Evolutionary conservation across 2,329 filamentous ascomycete genomes (phyloP), one percentile per base, ranked within the genome.

Genomic region (Epichloe uncinata): DNA sequence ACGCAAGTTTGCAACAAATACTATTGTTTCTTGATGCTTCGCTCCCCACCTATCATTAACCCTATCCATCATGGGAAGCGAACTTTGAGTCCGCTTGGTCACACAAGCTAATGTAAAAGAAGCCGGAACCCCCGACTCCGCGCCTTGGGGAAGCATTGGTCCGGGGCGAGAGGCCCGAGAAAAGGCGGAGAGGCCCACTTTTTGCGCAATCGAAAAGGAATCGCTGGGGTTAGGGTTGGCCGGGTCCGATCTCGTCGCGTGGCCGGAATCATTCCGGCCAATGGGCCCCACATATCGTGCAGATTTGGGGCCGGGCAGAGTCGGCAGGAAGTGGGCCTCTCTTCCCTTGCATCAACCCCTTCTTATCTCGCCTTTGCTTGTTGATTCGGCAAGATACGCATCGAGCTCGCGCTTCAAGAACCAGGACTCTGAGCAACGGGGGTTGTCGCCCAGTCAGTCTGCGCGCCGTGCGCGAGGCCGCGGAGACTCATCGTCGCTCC

Each of bases 231-330:
- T 26, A 26, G 4, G 20, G 20, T 16, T 35, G 48, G 38, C 58
- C 58, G 58, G 58, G 45, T 58, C 60, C 60, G 59, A 58, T 55
- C 43, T 60, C 55, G 58, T 55, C 50, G 48, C 42, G 52, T 60
- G 62, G 63, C 63, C 63, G 63, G 63, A 65, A 65, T 46, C 2
- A 47, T 65, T 65, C 62, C 63, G 62, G 62, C 62, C 62, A 62
- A 50, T 44, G 45, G 50, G 43, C 52, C 56, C 59, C 52, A 49
- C 50, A 36, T 37, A 36, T 22, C 12, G 33, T 26, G 34, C 50
- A 40, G 18, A 43, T 50, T 49, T 34, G 34, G 52, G 53, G 53
- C 53, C 57, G 56, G 56, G 52, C 59, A 58, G 50, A 55, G 36
- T 53, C 57, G 59, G 58, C 52, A 57, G 38, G 38, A 46, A 44